A percentile compares a stretch with the other conserved stretches of the same genome.
Conservation (phyloP, 129 eudicot genomes). For the Oenanthe sinensis region DNA sequence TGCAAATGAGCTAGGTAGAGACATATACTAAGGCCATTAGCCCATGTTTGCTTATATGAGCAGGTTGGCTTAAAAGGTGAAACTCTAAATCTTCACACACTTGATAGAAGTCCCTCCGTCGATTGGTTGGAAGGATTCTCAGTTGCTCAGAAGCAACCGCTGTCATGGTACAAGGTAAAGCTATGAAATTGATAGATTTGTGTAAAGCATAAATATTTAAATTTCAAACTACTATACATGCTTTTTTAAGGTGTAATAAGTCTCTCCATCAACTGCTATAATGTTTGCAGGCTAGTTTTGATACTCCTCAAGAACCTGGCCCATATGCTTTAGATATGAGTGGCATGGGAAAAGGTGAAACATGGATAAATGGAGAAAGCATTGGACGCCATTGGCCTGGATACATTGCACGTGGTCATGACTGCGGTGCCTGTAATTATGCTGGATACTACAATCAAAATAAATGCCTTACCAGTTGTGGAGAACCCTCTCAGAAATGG, state of each 20-base stretch:
- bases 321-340: slow-evolving; percentile 50
- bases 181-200: neutral
- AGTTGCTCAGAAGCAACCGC: slow-evolving; percentile 50
- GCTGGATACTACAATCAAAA: slow-evolving; percentile 52
- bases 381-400: slow-evolving; percentile 84
- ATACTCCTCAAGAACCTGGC: slow-evolving; percentile 42
- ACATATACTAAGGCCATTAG: neutral
- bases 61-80: slow-evolving; percentile 70
- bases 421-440: slow-evolving; percentile 57
- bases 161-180: slow-evolving; percentile 68
- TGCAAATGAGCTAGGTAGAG: neutral
- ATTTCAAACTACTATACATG: neutral
- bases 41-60: slow-evolving; percentile 1
- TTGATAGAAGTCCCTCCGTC: slow-evolving; percentile 30
- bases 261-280: neutral
- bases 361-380: slow-evolving; percentile 66
- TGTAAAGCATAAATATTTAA: neutral
- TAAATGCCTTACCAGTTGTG: slow-evolving; percentile 62
- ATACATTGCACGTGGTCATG: slow-evolving; percentile 44
- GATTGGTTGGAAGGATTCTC: slow-evolving; percentile 46
- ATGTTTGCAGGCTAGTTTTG: slow-evolving; percentile 42
- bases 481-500: slow-evolving; percentile 89
- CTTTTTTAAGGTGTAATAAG: neutral
- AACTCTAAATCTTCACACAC: slow-evolving; percentile 30
- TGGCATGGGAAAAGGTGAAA: slow-evolving; percentile 80